These are phyloP conservation scores for Ustilago hordei DNA, from an alignment of 1,284 basidiomycete species.

Conservation along the genomic window DNA sequence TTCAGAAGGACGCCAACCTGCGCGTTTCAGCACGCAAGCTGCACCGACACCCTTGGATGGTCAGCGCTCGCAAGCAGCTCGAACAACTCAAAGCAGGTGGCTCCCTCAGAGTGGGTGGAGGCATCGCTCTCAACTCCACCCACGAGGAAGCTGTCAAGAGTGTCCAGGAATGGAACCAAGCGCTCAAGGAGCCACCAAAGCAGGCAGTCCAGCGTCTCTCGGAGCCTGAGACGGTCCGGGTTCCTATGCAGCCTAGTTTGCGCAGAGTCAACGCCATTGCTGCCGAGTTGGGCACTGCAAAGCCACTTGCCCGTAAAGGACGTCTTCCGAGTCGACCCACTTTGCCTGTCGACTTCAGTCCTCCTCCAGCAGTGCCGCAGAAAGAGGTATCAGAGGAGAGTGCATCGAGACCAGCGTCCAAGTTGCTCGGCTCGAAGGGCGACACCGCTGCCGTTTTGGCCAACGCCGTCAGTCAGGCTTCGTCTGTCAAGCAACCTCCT, in stretches of 20 bases:
- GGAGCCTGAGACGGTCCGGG: conserved; percentile 42
- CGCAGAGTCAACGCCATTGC: conserved; percentile 47
- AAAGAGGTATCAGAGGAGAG: conserved; percentile 5
- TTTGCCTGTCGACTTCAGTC: conserved; percentile 47
- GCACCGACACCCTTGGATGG: conserved; percentile 94
- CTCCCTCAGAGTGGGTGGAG: conserved; percentile 71
- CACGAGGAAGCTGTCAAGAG: conserved; percentile 93
- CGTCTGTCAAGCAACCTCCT: conserved; percentile 17
- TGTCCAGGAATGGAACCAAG: conserved; percentile 98
- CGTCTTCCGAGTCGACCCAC: conserved; percentile 35
- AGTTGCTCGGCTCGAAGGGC: conserved; percentile 1
- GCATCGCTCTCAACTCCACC: conserved; percentile 33
- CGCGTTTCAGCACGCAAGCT: conserved; percentile 94
- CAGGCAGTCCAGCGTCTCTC: conserved; percentile 23
- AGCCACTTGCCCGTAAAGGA: conserved; percentile 33
- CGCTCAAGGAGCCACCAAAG: conserved; percentile 80
- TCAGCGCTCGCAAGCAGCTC: conserved; percentile 82
- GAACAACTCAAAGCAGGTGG: conserved; percentile 69
- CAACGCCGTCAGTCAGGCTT: neutral
- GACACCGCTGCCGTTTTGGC: neutral
- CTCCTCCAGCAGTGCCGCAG: conserved; percentile 18
- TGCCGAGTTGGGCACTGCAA: conserved; percentile 44
- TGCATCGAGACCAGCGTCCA: conserved; percentile 11
- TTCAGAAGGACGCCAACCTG: conserved; percentile 96
- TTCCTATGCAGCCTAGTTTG: conserved; percentile 41